phyloP scores from a whole-genome alignment of 2,329 filamentous ascomycete species.

The Rachicladosporium sp. region DNA sequence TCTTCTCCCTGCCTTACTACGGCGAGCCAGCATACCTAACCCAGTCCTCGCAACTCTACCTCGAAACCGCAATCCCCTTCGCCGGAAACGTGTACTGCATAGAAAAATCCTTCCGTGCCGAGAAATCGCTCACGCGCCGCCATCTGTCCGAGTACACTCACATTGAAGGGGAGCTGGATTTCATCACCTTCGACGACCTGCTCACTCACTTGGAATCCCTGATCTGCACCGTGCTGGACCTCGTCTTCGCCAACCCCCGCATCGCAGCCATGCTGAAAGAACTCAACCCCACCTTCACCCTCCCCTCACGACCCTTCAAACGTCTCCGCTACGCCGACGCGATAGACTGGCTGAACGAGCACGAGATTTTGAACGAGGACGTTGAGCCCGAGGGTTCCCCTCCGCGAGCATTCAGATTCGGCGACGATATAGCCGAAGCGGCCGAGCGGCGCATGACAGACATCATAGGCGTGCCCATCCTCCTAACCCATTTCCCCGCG shows the following conservation, averaged over 20 bases:
- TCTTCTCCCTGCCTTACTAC: conserved; percentile 86
- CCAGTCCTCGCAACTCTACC: conserved; percentile 92
- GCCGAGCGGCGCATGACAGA: conserved; percentile 96
- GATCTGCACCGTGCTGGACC: conserved; percentile 74
- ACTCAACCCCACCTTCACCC: conserved; percentile 82
- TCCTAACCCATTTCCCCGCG: conserved; percentile 91
- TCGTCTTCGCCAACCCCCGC: conserved; percentile 59
- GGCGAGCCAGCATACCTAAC: conserved; percentile 85
- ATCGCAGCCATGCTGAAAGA: conserved; percentile 64
- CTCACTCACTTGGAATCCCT: conserved; percentile 76
- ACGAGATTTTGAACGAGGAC: conserved; percentile 88
- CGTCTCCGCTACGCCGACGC: conserved; percentile 93
- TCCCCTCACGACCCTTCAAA: conserved; percentile 73
- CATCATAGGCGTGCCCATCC: conserved; percentile 86
- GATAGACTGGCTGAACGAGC: conserved; percentile 83
- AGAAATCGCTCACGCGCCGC: conserved; percentile 87
- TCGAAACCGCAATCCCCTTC: conserved; percentile 84
- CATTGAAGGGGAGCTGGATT: conserved; percentile 91
- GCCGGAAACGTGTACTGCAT: conserved; percentile 96
- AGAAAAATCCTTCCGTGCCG: conserved; percentile 95
- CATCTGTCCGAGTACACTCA: conserved; percentile 96
- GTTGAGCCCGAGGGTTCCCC: conserved; percentile 45
- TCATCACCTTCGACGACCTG: conserved; percentile 83
- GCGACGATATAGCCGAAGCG: conserved; percentile 95
- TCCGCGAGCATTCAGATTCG: conserved; percentile 55